Conservation (phyloP, 768 basidiomycete species). For the Megacollybia marginata region DNA sequence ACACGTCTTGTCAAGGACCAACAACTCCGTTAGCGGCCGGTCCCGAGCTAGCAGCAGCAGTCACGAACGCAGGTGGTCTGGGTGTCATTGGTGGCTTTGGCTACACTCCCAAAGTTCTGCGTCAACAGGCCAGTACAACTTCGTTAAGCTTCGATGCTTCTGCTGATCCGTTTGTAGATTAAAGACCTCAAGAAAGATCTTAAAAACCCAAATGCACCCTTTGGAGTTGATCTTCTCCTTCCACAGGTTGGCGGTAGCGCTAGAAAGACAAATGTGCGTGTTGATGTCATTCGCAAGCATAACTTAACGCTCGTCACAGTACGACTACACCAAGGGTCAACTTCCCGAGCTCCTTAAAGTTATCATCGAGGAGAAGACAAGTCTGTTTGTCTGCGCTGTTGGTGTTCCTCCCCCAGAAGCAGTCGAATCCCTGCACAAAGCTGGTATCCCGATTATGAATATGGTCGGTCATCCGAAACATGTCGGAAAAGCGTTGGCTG, state of each 20-base stretch:
- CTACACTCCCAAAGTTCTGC: conserved; percentile 76
- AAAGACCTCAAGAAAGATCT: conserved; percentile 65
- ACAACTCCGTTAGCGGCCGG: background rate
- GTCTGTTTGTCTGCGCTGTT: conserved; percentile 87
- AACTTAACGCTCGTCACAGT: background rate
- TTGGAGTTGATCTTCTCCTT: conserved; percentile 86
- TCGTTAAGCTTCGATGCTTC: background rate
- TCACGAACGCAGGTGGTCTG: conserved; percentile 89
- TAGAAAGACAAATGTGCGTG: conserved; percentile 77
- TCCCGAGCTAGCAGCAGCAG: conserved; percentile 82
- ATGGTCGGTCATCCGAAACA: conserved; percentile 97
- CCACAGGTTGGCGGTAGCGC: conserved; percentile 84
- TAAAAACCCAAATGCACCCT: conserved; percentile 69
- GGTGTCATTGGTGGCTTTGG: conserved; percentile 91
- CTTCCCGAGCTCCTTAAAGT: conserved; percentile 80
- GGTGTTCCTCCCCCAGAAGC: conserved; percentile 79
- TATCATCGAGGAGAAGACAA: conserved; percentile 85
- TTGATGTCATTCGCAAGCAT: background rate
- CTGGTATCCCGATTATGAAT: conserved; percentile 87
- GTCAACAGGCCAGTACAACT: conserved; percentile 52
- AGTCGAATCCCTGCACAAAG: conserved; percentile 77
- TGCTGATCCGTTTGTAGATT: conserved; percentile 40
- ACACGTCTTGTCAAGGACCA: conserved; percentile 1
- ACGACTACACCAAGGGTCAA: conserved; percentile 86
- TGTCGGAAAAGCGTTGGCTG: conserved; percentile 70